Conservation (phyloP, 495 filamentous ascomycete genomes). For the Neurospora tetrasperma region DNA sequence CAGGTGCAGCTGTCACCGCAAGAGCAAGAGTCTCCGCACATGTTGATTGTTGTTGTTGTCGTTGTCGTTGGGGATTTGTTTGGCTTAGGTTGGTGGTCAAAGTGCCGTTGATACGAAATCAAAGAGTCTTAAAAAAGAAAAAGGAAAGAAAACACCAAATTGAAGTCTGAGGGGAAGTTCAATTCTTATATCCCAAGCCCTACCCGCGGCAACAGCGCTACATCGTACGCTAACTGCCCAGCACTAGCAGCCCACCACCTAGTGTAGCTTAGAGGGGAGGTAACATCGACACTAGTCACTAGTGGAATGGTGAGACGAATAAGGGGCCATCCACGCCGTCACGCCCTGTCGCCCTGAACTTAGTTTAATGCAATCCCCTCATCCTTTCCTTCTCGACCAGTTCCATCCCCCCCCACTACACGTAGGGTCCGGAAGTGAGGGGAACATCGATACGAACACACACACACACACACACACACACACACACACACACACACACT, state of each 20-base stretch:
- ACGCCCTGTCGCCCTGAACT: background rate
- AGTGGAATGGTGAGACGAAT: background rate
- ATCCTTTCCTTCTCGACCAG: background rate
- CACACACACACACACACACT: background rate
- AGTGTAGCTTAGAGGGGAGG: background rate
- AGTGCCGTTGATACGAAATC: background rate
- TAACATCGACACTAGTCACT: background rate
- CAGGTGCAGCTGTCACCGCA: constrained; percentile 18
- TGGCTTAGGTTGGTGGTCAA: background rate
- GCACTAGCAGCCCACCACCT: background rate
- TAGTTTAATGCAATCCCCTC: background rate
- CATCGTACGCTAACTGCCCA: background rate
- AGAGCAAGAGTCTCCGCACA: constrained; percentile 17
- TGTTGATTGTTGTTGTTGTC: too few relatives aligned
- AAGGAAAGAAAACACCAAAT: background rate
- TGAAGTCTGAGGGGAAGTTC: background rate
- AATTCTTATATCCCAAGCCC: background rate
- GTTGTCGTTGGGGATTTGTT: background rate
- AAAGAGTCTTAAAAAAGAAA: background rate
- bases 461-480: too few relatives aligned
- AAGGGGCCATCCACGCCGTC: background rate
- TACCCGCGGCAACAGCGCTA: background rate
- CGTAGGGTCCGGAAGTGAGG: background rate
- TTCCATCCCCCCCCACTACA: background rate
- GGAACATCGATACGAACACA: background rate